Conservation (phyloP, 2,329 filamentous ascomycete species). For the Calonectria naviculata region DNA sequence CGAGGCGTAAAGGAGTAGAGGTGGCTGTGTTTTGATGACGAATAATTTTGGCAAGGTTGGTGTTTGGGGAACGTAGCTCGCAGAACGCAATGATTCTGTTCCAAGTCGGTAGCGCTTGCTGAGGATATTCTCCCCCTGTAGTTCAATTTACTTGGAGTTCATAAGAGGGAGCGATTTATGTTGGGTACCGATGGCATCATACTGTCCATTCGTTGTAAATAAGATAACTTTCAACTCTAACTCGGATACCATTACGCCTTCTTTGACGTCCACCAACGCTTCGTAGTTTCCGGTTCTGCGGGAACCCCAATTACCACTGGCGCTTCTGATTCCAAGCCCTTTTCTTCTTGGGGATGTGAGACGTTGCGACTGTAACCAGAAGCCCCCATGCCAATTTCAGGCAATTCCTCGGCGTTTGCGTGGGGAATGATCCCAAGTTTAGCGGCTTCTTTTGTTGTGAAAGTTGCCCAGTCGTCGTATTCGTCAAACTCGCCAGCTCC, state of each 20-base stretch:
- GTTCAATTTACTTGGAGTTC: no score
- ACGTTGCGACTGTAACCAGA: neutral
- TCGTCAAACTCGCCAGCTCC: slow-evolving; percentile 10
- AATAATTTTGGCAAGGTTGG: neutral
- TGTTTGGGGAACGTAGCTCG: neutral
- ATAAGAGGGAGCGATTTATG: no score
- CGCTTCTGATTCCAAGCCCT: neutral
- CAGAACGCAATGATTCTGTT: no score
- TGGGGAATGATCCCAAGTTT: slow-evolving; percentile 9
- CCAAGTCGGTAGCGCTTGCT: no score
- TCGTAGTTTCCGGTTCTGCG: neutral
- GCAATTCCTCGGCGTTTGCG: slow-evolving; percentile 1
- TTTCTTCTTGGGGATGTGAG: neutral
- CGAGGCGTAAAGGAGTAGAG: slow-evolving; percentile 19
- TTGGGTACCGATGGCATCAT: no score
- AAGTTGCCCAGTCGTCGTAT: slow-evolving; percentile 20
- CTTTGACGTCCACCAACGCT: neutral
- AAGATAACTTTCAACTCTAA: neutral
- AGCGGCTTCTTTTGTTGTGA: slow-evolving; percentile 10
- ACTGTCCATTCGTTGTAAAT: no score
- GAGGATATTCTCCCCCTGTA: no score
- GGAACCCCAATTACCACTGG: neutral
- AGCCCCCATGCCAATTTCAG: neutral
- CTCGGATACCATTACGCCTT: neutral
- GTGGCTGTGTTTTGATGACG: slow-evolving; percentile 31